Evolutionary conservation across 208 protist genomes (phyloP).

Genomic region (Trypanosoma scelopori): DNA sequence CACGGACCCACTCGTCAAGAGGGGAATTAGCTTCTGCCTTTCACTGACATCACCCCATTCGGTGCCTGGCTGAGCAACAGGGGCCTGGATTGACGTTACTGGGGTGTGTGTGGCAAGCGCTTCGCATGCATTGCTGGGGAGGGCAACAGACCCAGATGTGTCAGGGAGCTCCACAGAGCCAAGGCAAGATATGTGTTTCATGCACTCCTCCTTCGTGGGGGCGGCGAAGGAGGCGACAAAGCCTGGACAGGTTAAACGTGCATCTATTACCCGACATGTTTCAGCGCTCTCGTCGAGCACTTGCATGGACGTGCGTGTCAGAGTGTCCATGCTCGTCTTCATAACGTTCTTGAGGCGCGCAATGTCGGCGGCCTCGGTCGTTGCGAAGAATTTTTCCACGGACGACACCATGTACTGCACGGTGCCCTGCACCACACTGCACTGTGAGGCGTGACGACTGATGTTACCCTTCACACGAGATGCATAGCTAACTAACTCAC

Average conservation of each 20-base stretch:
- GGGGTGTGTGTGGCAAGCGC: too few relatives aligned
- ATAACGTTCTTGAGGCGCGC: neutral
- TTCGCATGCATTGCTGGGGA: too few relatives aligned
- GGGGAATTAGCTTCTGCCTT: too few relatives aligned
- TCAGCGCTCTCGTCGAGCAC: neutral
- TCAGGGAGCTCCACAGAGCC: neutral
- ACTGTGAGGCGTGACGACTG: neutral
- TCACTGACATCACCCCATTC: too few relatives aligned
- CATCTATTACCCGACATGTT: neutral
- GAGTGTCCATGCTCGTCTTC: neutral
- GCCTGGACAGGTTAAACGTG: neutral
- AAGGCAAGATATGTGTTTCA: neutral
- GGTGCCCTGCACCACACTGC: neutral
- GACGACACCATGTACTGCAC: neutral
- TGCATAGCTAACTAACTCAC: constrained; percentile 5
- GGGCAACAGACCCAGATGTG: too few relatives aligned
- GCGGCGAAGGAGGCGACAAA: neutral
- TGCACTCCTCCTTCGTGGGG: neutral
- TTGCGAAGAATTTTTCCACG: neutral
- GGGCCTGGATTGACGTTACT: too few relatives aligned
- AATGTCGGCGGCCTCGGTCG: neutral
- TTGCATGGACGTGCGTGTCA: neutral
- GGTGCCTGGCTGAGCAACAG: too few relatives aligned
- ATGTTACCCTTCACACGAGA: neutral
- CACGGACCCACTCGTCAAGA: too few relatives aligned